Evolutionary conservation across 805 yeast species (phyloP).

Genomic region (Monosporozyma servazzii): DNA sequence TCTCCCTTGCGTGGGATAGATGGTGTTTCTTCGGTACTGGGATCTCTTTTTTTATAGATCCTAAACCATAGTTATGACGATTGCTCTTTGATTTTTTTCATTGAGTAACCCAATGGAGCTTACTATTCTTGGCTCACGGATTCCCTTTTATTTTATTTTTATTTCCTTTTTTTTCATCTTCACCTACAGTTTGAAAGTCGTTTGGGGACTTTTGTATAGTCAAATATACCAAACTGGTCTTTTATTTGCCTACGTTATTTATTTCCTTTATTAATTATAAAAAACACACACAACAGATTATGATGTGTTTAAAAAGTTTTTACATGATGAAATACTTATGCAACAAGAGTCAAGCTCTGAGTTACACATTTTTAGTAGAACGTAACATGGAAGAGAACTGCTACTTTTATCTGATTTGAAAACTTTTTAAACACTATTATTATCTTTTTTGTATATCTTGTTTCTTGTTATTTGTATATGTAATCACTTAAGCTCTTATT

Average conservation of each 20-base stretch:
- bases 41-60: conserved; percentile 34
- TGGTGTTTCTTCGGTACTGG: conserved; percentile 51
- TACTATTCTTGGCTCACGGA: conserved; percentile 59
- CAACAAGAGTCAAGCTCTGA: conserved; percentile 91
- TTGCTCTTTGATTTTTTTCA: conserved; percentile 31
- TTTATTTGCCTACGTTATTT: background rate
- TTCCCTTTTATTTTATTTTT: conserved; percentile 25
- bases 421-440: background rate
- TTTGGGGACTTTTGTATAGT: conserved; percentile 42
- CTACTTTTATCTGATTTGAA: conserved; percentile 30
- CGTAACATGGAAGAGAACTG: conserved; percentile 56
- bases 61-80: conserved; percentile 73
- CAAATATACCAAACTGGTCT: conserved; percentile 52
- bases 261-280: background rate
- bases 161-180: conserved; percentile 18
- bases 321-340: conserved; percentile 65
- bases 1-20: conserved; percentile 4
- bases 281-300: background rate
- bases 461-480: background rate
- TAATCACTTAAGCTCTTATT: background rate
- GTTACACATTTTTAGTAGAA: conserved; percentile 26
- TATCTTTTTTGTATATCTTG: background rate
- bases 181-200: conserved; percentile 24
- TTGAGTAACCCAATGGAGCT: conserved; percentile 74
- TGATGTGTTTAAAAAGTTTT: background rate